Evolutionary conservation across 2,329 filamentous ascomycete genomes (phyloP).

Genomic region (Aspergillus alliaceus): DNA sequence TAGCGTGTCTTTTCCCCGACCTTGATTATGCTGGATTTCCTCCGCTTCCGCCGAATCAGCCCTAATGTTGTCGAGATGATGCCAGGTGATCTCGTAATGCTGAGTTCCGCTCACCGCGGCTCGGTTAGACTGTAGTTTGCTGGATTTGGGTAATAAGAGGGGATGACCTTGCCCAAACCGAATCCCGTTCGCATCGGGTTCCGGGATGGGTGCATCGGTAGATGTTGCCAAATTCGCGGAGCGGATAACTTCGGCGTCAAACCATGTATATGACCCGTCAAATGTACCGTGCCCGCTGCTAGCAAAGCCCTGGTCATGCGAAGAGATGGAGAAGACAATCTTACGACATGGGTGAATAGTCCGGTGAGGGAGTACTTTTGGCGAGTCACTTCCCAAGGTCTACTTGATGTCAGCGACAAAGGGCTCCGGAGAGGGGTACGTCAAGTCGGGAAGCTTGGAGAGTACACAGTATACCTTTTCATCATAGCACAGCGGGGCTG

Average conservation of each 20-base stretch:
- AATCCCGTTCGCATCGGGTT: not conserved
- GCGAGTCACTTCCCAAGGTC: slow-evolving; percentile 14
- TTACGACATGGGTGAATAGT: slow-evolving; percentile 40
- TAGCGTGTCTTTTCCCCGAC: slow-evolving; percentile 36
- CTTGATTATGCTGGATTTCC: slow-evolving; percentile 29
- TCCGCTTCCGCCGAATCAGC: slow-evolving; percentile 33
- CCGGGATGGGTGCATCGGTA: slow-evolving; percentile 6
- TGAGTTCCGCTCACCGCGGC: slow-evolving; percentile 20
- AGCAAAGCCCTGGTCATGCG: slow-evolving; percentile 40
- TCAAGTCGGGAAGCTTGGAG: not conserved
- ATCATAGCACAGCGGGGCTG: slow-evolving; percentile 38
- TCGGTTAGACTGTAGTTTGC: slow-evolving; percentile 34
- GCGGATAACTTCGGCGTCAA: slow-evolving; percentile 35
- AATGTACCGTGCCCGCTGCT: slow-evolving; percentile 26
- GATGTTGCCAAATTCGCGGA: slow-evolving; percentile 24
- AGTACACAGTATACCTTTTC: slow-evolving; percentile 19
- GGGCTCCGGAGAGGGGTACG: not conserved
- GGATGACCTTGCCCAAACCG: slow-evolving; percentile 24
- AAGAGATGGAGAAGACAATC: slow-evolving; percentile 35
- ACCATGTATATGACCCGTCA: slow-evolving; percentile 39
- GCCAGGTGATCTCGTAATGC: slow-evolving; percentile 34
- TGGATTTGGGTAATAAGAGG: slow-evolving; percentile 28
- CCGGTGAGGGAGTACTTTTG: slow-evolving; percentile 33
- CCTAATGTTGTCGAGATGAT: slow-evolving; percentile 31
- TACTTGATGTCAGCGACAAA: slow-evolving; percentile 2